Evolutionary conservation across 2,329 filamentous ascomycete species (phyloP).

Genomic region (Talaromyces albobiverticillius): DNA sequence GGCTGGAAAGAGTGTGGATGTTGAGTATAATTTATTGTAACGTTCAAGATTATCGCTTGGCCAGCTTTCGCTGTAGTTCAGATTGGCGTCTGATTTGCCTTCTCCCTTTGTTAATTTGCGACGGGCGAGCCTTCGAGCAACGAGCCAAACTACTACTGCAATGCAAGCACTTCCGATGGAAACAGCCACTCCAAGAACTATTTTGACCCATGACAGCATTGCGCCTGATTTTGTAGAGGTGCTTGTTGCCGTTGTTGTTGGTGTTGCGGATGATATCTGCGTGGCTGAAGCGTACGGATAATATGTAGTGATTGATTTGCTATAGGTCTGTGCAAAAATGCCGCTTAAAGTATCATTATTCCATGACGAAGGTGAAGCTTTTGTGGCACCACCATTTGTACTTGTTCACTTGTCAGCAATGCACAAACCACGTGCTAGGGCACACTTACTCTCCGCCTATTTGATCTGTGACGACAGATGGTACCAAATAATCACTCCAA

Average conservation of each 20-base stretch:
- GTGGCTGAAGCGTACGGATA: slow-evolving; percentile 54
- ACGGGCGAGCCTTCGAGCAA: not conserved
- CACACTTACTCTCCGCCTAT: slow-evolving; percentile 36
- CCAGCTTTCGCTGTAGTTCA: not conserved
- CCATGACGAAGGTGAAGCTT: slow-evolving; percentile 40
- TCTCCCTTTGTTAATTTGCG: not conserved
- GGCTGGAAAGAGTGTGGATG: not conserved
- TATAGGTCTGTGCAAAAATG: slow-evolving; percentile 58
- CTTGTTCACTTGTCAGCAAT: slow-evolving; percentile 19
- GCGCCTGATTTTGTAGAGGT: not conserved
- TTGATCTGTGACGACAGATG: slow-evolving; percentile 23
- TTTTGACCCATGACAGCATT: not conserved
- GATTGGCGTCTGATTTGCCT: not conserved
- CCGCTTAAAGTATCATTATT: slow-evolving; percentile 45
- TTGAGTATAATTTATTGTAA: not conserved
- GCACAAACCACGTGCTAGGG: not conserved
- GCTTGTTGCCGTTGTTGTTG: not conserved
- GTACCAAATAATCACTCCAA: slow-evolving; percentile 32
- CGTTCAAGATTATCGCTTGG: not conserved
- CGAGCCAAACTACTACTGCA: not conserved
- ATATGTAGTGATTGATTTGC: slow-evolving; percentile 53
- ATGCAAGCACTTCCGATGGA: not conserved
- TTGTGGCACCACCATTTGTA: slow-evolving; percentile 31
- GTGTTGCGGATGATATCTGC: not conserved
- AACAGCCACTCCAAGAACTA: not conserved